These are phyloP conservation scores for Pseudonectria foliicola DNA, from an alignment of 2,329 filamentous ascomycete genomes.

Conservation along the genomic window DNA sequence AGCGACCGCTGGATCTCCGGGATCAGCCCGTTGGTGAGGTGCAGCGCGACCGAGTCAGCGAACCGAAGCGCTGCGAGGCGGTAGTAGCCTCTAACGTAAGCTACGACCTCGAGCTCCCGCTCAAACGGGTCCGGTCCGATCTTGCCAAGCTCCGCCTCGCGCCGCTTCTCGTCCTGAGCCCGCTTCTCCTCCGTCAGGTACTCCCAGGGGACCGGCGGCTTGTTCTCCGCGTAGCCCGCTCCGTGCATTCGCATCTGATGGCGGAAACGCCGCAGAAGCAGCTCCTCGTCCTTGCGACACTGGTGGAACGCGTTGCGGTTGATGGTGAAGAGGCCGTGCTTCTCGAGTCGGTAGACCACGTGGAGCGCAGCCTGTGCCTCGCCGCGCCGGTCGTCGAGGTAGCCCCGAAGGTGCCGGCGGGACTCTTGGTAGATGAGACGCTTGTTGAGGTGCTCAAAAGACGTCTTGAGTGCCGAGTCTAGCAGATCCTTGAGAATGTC, in stretches of 20 bases:
- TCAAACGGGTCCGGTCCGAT: constrained; percentile 52
- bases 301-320: constrained; percentile 41
- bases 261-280: constrained; percentile 39
- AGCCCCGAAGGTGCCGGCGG: constrained; percentile 34
- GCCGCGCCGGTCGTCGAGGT: constrained; percentile 33
- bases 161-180: constrained; percentile 34
- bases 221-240: constrained; percentile 22
- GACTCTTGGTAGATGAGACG: constrained; percentile 44
- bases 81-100: constrained; percentile 63
- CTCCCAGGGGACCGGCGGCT: constrained; percentile 32
- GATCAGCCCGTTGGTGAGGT: constrained; percentile 42
- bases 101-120: constrained; percentile 54
- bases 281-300: constrained; percentile 39
- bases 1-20: constrained; percentile 35
- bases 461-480: constrained; percentile 36
- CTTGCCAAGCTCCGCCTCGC: constrained; percentile 35
- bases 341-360: constrained; percentile 46
- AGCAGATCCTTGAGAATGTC: constrained; percentile 41
- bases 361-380: constrained; percentile 32
- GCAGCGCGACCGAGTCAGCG: constrained; percentile 46
- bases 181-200: constrained; percentile 43
- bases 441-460: constrained; percentile 41
- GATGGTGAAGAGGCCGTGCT: constrained; percentile 49
- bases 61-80: constrained; percentile 58
- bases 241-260: constrained; percentile 43